Evolutionary conservation across 306 rosid species (phyloP), one percentile per base, ranked within the genome.

Genomic region (Ormosia emarginata): DNA sequence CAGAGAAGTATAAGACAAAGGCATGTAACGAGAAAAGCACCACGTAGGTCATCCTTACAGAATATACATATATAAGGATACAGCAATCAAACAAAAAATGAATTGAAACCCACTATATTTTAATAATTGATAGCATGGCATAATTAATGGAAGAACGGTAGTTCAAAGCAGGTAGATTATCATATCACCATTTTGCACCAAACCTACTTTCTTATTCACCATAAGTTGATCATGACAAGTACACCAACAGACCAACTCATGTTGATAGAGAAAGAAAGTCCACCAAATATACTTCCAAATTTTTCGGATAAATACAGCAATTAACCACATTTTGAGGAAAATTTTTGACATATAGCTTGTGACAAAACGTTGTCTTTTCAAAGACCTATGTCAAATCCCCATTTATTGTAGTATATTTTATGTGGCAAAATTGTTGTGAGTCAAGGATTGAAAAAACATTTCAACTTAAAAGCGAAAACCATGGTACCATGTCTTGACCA

Each of bases 401-500:
- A 75, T 68, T 37, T 36, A 3, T 40, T 55, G 74, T 55, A 73
- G 80, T 73, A n/a, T 39, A 32, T 4, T 39, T 50, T 41, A 64
- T 64, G 44, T 9, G 2, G 36, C 10, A 9, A 66, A 75, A 67
- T 64, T 53, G 56, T 69, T 39, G 59, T 34, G 12, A 49, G 65
- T 72, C 17, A 37, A 47, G 24, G 43, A 70, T 24, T 18, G 66
- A 52, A 14, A 34, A 73, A 67, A 69, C 46, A 82, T 74, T 66
- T 13, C 13, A 40, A 37, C 10, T 63, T 11, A 71, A 57, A 76
- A 57, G 76, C 32, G 24, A 15, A 77, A 63, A 50, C 52, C 82
- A 34, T n/a, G 68, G 77, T 46, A 65, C 78, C 77, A 70, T 75
- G 59, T 73, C 14, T 50, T 43, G 53, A 76, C 56, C 67, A 47